phyloP scores from a whole-genome alignment of 192 early-diverging fungal genomes.

The Helicostylum pulchrum region DNA sequence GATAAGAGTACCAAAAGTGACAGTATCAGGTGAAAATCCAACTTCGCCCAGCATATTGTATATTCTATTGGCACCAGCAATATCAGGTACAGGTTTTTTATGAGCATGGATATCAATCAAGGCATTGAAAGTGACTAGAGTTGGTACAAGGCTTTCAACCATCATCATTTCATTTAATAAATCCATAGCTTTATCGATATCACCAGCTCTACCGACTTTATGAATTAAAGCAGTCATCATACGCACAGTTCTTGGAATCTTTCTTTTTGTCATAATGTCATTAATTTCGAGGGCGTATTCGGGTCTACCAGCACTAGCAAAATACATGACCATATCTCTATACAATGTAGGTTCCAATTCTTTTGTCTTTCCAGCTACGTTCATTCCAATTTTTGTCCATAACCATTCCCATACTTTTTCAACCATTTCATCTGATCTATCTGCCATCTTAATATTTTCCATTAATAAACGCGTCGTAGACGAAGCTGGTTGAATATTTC shows the following conservation, averaged over 20 bases:
- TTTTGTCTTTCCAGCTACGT: conserved; percentile 5
- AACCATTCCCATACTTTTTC: conserved; percentile 37
- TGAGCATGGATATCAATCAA: conserved; percentile 45
- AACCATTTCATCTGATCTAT: conserved; percentile 9
- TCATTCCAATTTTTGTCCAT: conserved; percentile 24
- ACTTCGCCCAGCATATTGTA: conserved; percentile 39
- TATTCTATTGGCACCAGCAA: conserved; percentile 39
- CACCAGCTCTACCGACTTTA: conserved; percentile 27
- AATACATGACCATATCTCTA: conserved; percentile 32
- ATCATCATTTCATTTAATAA: conserved; percentile 33
- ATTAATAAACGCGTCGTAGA: conserved; percentile 29
- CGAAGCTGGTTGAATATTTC: conserved; percentile 55
- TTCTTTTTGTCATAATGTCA: conserved; percentile 28
- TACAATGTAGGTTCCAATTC: conserved; percentile 23
- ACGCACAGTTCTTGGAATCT: conserved; percentile 21
- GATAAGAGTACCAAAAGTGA: conserved; percentile 50
- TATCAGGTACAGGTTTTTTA: conserved; percentile 32
- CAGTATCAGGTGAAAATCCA: conserved; percentile 38
- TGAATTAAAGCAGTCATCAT: conserved; percentile 35
- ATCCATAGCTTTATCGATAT: conserved; percentile 29
- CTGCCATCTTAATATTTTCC: conserved; percentile 19
- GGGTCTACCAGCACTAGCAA: conserved; percentile 27
- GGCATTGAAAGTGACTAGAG: conserved; percentile 42
- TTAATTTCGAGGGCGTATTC: conserved; percentile 34
- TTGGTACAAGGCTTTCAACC: conserved; percentile 28